Base-by-base conservation (phyloP, 2,329 filamentous ascomycete species). In the Gyromitra esculenta region DNA sequence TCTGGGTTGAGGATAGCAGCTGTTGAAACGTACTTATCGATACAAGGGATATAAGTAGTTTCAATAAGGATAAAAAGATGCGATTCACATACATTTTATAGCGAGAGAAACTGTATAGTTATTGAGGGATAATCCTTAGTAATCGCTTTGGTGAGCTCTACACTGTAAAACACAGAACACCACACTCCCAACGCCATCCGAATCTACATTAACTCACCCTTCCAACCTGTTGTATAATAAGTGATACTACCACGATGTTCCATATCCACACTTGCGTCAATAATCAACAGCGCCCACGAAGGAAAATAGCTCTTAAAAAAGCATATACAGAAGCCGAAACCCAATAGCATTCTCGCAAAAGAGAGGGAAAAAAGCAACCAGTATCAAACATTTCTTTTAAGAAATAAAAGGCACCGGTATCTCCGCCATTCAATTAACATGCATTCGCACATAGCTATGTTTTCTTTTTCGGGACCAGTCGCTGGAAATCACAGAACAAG, bases 351-450 rank as follows among this genome's bases (percentile, higher is more conserved):
- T 31, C 21, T 25, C 31, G 52, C 52, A 11, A 57, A 45, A 11
- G 41, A 45, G 15, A 45, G 2, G 15, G 7, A 9, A 11, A 45
- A 45, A 35, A 57, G 52, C 52, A 54, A 54, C 54, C 54, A 25
- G 13, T n/a, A 15, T 15, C 11, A 57, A 57, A 57, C 54, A n/a
- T 37, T 56, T 57, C 9, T 35, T 57, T 57, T 39, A 57, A 57
- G 18, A 9, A 21, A 54, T 21, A 25, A 54, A 54, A 54, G 50
- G 31, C 31, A n/a, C 31, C 54, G 54, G 54, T 57, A 57, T 57
- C 54, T 39, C 54, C 54, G 31, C 15, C 54, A 37, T 57, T 39
- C 35, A 56, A 67, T 67, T 67, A 67, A 56, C 50, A 41, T 21
- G n/a, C 13, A 64, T 31, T 31, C 25, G 25, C 18, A 35, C 63